Percentiles rank a stretch among this genome's conserved stretches.
Conservation (phyloP, 345 rosid genomes). For the Dipteronia sinensis region DNA sequence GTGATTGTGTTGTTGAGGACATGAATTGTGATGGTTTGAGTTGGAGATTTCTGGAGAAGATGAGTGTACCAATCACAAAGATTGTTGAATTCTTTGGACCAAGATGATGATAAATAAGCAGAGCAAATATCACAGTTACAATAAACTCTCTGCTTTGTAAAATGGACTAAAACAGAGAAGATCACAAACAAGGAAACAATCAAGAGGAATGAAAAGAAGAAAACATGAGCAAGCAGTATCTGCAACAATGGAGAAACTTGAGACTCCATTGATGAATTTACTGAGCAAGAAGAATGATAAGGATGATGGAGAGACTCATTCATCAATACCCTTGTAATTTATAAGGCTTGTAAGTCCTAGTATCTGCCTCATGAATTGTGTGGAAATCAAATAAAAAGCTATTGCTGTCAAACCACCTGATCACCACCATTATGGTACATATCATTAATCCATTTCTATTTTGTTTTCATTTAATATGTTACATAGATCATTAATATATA, state of each 20-base stretch:
- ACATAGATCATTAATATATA: too few relatives aligned
- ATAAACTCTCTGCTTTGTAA: constrained; percentile 24
- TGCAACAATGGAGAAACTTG: constrained; percentile 11
- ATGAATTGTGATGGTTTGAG: constrained; percentile 44
- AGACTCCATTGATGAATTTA: constrained; percentile 11
- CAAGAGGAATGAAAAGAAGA: constrained; percentile 11
- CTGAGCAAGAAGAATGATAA: not conserved
- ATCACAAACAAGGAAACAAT: constrained; percentile 13
- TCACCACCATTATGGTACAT: too few relatives aligned
- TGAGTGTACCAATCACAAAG: constrained; percentile 50
- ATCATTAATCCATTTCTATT: too few relatives aligned
- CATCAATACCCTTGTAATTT: constrained; percentile 5
- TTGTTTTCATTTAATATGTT: too few relatives aligned
- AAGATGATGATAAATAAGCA: constrained; percentile 33
- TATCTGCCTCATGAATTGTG: not conserved
- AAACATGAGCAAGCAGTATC: not conserved
- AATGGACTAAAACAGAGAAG: constrained; percentile 18
- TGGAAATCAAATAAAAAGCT: too few relatives aligned
- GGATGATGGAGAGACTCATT: too few relatives aligned
- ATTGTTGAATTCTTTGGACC: constrained; percentile 43
- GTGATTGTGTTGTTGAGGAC: constrained; percentile 43
- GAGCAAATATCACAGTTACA: constrained; percentile 45
- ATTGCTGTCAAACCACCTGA: too few relatives aligned
- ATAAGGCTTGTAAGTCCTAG: not conserved
- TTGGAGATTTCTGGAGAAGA: constrained; percentile 40